Evolutionary conservation across 768 basidiomycete species (phyloP).

Genomic region (Tulasnella sp.): DNA sequence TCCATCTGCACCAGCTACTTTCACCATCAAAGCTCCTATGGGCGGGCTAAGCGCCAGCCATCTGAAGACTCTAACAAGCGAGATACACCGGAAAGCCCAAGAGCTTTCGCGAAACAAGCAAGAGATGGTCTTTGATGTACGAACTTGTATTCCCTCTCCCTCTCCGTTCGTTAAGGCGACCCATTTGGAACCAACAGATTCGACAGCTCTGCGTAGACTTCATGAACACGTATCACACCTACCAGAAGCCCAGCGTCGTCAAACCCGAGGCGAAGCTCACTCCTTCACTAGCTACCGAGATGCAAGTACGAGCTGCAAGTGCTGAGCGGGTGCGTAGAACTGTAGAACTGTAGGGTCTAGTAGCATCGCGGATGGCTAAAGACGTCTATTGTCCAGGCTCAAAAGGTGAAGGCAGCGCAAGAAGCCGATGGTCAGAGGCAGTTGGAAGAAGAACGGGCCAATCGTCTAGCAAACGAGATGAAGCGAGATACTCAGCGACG

Average conservation of each 20-base stretch:
- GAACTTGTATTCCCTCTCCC: constrained; percentile 15
- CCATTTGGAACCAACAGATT: neutral
- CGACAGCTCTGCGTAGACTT: neutral
- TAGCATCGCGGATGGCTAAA: too few relatives aligned
- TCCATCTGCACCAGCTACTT: constrained; percentile 2
- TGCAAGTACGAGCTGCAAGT: constrained; percentile 61
- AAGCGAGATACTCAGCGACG: constrained; percentile 41
- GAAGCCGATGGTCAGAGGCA: constrained; percentile 32
- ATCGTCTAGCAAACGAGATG: constrained; percentile 44
- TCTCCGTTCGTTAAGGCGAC: neutral
- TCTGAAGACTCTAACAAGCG: constrained; percentile 42
- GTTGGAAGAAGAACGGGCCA: constrained; percentile 38
- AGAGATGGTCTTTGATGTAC: constrained; percentile 70
- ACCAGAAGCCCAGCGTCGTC: constrained; percentile 59
- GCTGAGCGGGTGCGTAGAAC: constrained; percentile 47
- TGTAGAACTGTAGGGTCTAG: too few relatives aligned
- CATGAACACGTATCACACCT: constrained; percentile 34
- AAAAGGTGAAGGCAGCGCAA: constrained; percentile 41
- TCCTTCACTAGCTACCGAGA: constrained; percentile 59
- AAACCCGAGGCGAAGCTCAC: constrained; percentile 45
- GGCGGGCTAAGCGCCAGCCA: constrained; percentile 42
- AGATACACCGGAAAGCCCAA: constrained; percentile 55
- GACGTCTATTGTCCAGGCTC: neutral
- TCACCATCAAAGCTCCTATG: constrained; percentile 11
- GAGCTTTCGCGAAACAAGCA: constrained; percentile 39